phyloP scores from a whole-genome alignment of 2,329 filamentous ascomycete species.

The Myriosclerotinia scirpicola region DNA sequence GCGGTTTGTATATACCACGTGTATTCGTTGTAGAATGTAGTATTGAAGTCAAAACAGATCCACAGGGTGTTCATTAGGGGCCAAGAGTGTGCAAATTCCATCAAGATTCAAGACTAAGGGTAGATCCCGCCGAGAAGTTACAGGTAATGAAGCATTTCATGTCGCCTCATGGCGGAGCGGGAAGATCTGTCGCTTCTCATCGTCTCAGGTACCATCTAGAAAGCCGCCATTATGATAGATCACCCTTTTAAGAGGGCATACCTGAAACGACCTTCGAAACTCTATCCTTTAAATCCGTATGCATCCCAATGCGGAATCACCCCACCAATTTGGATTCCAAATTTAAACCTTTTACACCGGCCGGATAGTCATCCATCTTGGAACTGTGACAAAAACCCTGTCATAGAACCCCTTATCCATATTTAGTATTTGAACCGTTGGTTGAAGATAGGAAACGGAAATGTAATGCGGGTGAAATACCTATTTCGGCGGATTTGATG shows the following conservation, averaged over 20 bases:
- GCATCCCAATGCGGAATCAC: background rate
- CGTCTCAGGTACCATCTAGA: conserved; percentile 9
- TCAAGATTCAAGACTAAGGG: no score
- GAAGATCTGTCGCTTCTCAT: conserved; percentile 1
- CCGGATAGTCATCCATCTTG: no score
- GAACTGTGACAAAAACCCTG: conserved; percentile 2
- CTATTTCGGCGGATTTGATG: background rate
- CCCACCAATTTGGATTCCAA: background rate
- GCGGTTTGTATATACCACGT: background rate
- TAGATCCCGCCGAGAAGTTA: background rate
- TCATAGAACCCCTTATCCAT: background rate
- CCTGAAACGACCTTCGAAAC: background rate
- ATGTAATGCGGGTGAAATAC: conserved; percentile 1
- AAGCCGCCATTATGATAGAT: background rate
- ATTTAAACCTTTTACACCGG: background rate
- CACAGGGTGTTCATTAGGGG: background rate
- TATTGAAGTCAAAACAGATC: background rate
- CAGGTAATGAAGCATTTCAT: conserved; percentile 1
- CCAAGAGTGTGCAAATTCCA: background rate
- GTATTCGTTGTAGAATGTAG: background rate
- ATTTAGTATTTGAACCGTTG: background rate
- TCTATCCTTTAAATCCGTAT: background rate
- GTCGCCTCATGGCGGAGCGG: conserved; percentile 1
- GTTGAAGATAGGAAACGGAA: conserved; percentile 4
- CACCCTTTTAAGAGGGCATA: background rate